Conservation (phyloP, 2,329 filamentous ascomycete species). For the Bisporella sp. region DNA sequence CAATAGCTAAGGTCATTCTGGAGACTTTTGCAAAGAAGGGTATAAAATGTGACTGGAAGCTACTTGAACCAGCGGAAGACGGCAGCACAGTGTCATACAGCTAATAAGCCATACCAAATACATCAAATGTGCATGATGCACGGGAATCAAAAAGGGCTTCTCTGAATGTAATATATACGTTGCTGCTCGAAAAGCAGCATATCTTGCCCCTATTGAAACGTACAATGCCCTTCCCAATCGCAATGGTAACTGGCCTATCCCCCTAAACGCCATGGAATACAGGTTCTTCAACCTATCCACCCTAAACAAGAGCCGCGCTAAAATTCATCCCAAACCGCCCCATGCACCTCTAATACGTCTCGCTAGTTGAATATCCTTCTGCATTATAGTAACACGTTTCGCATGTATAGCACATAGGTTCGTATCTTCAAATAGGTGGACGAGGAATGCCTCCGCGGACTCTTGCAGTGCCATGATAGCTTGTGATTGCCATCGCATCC, state of each 20-base stretch:
- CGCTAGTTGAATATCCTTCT: slow-evolving; percentile 94
- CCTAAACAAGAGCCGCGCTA: too few species aligned
- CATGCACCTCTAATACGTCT: slow-evolving; percentile 71
- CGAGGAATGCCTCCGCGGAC: slow-evolving; percentile 90
- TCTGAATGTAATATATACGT: too few species aligned
- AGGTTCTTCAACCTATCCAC: too few species aligned
- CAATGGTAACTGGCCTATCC: too few species aligned
- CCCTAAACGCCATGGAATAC: too few species aligned
- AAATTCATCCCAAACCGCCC: slow-evolving; percentile 54
- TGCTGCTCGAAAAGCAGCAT: too few species aligned
- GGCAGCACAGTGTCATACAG: slow-evolving; percentile 25
- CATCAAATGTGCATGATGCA: too few species aligned
- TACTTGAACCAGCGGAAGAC: slow-evolving; percentile 82
- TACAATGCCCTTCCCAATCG: too few species aligned
- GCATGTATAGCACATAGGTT: slow-evolving; percentile 96
- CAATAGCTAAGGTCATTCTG: slow-evolving; percentile 76
- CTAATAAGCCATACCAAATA: slow-evolving; percentile 6
- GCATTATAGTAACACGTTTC: slow-evolving; percentile 94
- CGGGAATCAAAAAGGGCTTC: too few species aligned
- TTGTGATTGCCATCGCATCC: slow-evolving; percentile 92
- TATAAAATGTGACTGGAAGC: slow-evolving; percentile 78
- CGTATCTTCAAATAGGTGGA: slow-evolving; percentile 93
- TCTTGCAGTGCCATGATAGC: slow-evolving; percentile 91
- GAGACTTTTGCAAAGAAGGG: slow-evolving; percentile 62
- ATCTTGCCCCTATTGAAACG: too few species aligned